Base-by-base conservation (phyloP, 768 basidiomycete genomes). In the Agrocybe chaxingu region DNA sequence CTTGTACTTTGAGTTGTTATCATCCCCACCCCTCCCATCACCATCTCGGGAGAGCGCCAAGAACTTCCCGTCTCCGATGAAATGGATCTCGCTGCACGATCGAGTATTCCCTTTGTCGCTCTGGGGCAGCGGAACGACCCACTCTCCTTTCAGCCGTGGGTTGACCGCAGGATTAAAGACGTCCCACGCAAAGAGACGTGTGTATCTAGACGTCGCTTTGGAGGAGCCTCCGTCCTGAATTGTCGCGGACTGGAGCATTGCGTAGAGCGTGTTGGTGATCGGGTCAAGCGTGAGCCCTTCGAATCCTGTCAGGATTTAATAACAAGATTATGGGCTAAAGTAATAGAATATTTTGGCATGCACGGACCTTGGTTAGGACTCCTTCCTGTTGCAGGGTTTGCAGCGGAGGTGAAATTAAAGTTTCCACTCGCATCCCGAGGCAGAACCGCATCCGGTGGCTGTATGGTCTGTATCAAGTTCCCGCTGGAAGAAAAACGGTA, bases 181-280 rank as follows among this genome's bases (percentile, higher is more conserved):
- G 57, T 85, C 70, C 53, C 76, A 87, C 0, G 77, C 78, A 38
- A 84, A 63, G 18, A 86, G 66, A 12, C 84, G 76, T 2, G 82
- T 81, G 64, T 71, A 80, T 7, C 78, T 67, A 0, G 74, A 72
- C 7, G 76, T 80, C 3, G 59, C 63, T 53, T 78, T 75, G 48
- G 72, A 64, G 35, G 58, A 55, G 0, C 80, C 80, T 12, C 83
- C 81, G 55, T 85, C 85, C 54, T 87, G 85, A 3, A 82, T 74
- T 0, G 79, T 73, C 0, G 82, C 85, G 4, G 77, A 74, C 57
- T 88, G 85, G 1, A 87, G 71, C 57, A 86, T 73, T 0, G 76
- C 82, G 59, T 81, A 87, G 1, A 87, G 70, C 1, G 70, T 77
- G 3, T 66, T 64, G 1, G 78, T 79, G 6, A 67, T 57, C 0